phyloP scores from a whole-genome alignment of 495 filamentous ascomycete genomes.

The Tuber microsphaerosporum region DNA sequence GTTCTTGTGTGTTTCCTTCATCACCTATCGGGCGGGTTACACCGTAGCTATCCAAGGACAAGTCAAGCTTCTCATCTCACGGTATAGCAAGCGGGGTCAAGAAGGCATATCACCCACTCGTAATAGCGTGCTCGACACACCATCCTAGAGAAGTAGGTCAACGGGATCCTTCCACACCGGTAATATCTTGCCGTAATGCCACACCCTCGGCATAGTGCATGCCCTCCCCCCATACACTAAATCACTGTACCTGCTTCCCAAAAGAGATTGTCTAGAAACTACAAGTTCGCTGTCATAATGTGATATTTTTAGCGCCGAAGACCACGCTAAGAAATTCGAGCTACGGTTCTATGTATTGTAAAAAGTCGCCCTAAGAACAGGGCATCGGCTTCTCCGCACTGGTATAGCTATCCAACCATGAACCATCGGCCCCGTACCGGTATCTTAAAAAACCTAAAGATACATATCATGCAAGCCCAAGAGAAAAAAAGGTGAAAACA shows the following conservation, averaged over 20 bases:
- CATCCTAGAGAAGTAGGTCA: no score
- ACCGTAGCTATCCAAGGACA: no score
- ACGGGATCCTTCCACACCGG: no score
- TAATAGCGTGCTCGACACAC: no score
- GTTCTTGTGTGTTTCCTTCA: no score
- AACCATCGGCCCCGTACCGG: neutral
- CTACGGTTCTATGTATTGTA: constrained; percentile 3
- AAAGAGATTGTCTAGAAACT: neutral
- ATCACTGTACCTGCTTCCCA: neutral
- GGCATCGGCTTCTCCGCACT: neutral
- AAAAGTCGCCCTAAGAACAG: constrained; percentile 2
- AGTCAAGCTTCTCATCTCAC: no score
- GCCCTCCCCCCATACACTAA: neutral
- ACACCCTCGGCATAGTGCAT: neutral
- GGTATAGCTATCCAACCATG: constrained; percentile 2
- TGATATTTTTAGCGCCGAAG: neutral
- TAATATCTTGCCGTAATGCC: neutral
- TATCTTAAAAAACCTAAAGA: constrained; percentile 5
- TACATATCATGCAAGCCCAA: neutral
- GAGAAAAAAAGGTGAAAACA: neutral
- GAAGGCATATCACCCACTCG: no score
- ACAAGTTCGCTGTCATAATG: neutral
- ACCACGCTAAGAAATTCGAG: neutral
- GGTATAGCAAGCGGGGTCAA: no score
- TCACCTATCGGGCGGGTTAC: no score